Conservation (phyloP, 108 stramenopile species). For the Nitzschia sp. region DNA sequence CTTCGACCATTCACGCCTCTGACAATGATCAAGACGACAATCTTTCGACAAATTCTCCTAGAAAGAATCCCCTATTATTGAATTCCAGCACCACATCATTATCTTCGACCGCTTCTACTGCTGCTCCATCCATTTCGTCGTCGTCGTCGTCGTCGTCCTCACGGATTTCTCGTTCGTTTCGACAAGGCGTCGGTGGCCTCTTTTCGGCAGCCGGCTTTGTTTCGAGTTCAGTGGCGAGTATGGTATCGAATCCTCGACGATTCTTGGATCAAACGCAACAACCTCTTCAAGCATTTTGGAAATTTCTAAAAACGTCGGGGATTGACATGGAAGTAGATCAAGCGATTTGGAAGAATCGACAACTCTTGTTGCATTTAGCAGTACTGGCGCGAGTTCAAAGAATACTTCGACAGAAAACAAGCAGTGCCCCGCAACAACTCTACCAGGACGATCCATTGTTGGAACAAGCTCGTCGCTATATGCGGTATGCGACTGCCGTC, state of each 20-base stretch:
- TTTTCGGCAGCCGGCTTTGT: constrained; percentile 39
- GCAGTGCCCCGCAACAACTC: not conserved
- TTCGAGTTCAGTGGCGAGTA: constrained; percentile 25
- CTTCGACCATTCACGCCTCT: no score
- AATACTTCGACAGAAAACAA: constrained; percentile 8
- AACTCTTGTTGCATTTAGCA: constrained; percentile 6
- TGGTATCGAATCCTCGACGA: constrained; percentile 16
- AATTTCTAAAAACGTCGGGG: constrained; percentile 28
- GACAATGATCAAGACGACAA: no score
- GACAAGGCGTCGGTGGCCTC: constrained; percentile 22
- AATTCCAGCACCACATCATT: no score
- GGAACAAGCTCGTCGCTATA: constrained; percentile 34
- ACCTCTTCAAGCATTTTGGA: constrained; percentile 22
- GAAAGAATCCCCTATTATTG: no score
- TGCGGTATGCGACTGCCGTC: constrained; percentile 54
- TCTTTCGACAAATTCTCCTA: no score
- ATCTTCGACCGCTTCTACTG: not conserved
- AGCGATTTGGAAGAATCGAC: not conserved
- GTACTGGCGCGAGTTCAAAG: constrained; percentile 35
- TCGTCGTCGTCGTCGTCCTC: not conserved
- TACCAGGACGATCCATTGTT: not conserved
- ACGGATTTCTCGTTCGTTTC: constrained; percentile 3
- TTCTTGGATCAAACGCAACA: constrained; percentile 19
- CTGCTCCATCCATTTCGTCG: not conserved
- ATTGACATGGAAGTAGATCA: constrained; percentile 43